These are phyloP conservation scores for Diplodia scrobiculata DNA, from an alignment of 2,329 filamentous ascomycete species.

Conservation along the genomic window DNA sequence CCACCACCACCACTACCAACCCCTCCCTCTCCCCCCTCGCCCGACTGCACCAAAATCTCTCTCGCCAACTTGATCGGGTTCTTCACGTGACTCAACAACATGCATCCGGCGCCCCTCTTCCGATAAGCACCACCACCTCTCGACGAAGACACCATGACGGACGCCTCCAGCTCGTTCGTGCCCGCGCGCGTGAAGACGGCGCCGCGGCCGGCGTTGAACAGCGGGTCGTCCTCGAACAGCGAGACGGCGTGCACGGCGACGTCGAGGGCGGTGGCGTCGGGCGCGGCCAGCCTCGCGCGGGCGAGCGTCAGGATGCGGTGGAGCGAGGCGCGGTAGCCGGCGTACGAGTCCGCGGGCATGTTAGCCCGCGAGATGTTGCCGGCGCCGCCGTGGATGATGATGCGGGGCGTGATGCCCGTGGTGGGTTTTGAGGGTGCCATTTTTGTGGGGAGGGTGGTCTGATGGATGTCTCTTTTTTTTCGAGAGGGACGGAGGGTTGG, in stretches of 20 bases:
- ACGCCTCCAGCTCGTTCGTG: slow-evolving; percentile 81
- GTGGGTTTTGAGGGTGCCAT: not conserved
- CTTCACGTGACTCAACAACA: slow-evolving; percentile 70
- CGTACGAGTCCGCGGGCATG: slow-evolving; percentile 43
- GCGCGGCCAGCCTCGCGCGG: slow-evolving; percentile 36
- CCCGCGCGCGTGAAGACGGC: slow-evolving; percentile 85
- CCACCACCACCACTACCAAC: slow-evolving; percentile 48
- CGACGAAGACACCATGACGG: slow-evolving; percentile 71
- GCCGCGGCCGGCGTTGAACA: slow-evolving; percentile 75
- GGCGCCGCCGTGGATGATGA: slow-evolving; percentile 54
- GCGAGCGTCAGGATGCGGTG: slow-evolving; percentile 42
- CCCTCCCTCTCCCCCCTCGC: slow-evolving; percentile 63
- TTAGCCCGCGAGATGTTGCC: slow-evolving; percentile 51
- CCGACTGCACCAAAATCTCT: slow-evolving; percentile 65
- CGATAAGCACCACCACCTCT: slow-evolving; percentile 53
- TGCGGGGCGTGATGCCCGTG: slow-evolving; percentile 40
- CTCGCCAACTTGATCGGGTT: slow-evolving; percentile 77
- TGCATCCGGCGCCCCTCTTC: slow-evolving; percentile 78
- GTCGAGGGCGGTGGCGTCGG: slow-evolving; percentile 64
- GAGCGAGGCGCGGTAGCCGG: slow-evolving; percentile 45
- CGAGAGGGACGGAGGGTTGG: not conserved
- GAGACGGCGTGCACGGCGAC: slow-evolving; percentile 74
- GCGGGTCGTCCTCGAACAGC: slow-evolving; percentile 69
- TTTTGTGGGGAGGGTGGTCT: not conserved
- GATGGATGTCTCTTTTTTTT: not conserved